Base-by-base conservation (phyloP, 2,329 filamentous ascomycete genomes). In the Lecanosticta acicola region DNA sequence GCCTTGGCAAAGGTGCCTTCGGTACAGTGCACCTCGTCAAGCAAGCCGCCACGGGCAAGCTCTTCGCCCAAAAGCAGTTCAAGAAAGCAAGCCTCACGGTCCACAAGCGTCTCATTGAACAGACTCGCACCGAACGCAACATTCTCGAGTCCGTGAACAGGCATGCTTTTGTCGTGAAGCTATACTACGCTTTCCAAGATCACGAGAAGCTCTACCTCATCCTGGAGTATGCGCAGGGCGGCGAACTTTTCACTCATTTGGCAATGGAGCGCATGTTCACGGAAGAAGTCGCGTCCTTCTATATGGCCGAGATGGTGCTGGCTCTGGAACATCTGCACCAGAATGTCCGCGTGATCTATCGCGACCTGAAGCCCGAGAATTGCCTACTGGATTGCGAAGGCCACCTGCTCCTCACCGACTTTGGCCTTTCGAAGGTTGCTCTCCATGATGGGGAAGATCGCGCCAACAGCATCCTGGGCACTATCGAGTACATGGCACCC, bases 1-100 rank as follows among this genome's bases (percentile, higher is more conserved):
- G 91, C 66, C 82, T 98, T 17, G 94, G 94, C 46, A 97, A 97
- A 65, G 93, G 93, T 39, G 89, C 93, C 11, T 98, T 93, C 64
- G 93, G 93, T 29, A 98, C 91, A 0, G 94, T 98, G 9, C 73
- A 95, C 37, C 77, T 98, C 20, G 94, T 98, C 50, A 93, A 90
- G 70, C 91, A 98, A 70, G 81, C 81, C 41, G 72, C 80, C 21
- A 96, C 90, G 1, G 93, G 93, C 34, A 83, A 87, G 35, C 78
- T 98, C 3, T 98, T 90, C 62, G 94, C 93, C 1, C 94, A 98
- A 72, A 98, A 98, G 73, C 91, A 97, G 69, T 93, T 98, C 71
- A 93, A 91, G 67, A 98, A 98, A 71, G 93, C 94, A 0, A 94
- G 89, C 7, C 74, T 98, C 42, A 88, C 90, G 1, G 87, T 98